A percentile compares a stretch with the other conserved stretches of the same genome.
Evolutionary conservation across 192 early-diverging fungal genomes (phyloP).

Genomic region (Coemansia sp.): DNA sequence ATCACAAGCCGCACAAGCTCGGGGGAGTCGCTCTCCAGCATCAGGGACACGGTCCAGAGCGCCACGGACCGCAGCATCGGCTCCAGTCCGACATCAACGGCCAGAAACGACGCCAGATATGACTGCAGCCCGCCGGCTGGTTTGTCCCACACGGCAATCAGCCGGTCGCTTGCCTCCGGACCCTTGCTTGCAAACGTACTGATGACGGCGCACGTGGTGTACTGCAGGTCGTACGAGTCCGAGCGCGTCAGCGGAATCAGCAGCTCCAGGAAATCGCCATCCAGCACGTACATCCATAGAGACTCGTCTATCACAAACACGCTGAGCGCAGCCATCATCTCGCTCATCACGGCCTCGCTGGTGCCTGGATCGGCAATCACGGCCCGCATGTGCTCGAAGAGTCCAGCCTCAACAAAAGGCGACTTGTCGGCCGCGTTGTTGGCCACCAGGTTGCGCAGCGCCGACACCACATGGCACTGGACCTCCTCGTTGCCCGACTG

Average conservation of each 20-base stretch:
- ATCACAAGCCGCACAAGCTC: conserved; percentile 47
- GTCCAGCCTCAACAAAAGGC: conserved; percentile 74
- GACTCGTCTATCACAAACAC: conserved; percentile 79
- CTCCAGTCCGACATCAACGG: conserved; percentile 61
- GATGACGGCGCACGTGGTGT: conserved; percentile 77
- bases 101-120: conserved; percentile 70
- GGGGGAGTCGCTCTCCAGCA: conserved; percentile 63
- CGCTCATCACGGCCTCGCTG: conserved; percentile 63
- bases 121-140: conserved; percentile 69
- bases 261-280: conserved; percentile 65
- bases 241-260: conserved; percentile 65
- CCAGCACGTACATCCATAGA: conserved; percentile 67
- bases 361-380: conserved; percentile 28
- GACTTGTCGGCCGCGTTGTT: conserved; percentile 74
- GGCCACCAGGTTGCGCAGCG: conserved; percentile 81
- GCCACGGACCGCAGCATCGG: conserved; percentile 80
- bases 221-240: conserved; percentile 64
- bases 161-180: conserved; percentile 62
- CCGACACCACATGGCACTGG: conserved; percentile 85
- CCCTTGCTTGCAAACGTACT: conserved; percentile 67
- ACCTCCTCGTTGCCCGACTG: conserved; percentile 75
- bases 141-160: conserved; percentile 68
- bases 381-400: conserved; percentile 67
- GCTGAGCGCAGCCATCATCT: conserved; percentile 84
- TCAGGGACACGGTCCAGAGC: conserved; percentile 83